Conservation (phyloP, 441 rosid genomes). For the Populus hybrid region DNA sequence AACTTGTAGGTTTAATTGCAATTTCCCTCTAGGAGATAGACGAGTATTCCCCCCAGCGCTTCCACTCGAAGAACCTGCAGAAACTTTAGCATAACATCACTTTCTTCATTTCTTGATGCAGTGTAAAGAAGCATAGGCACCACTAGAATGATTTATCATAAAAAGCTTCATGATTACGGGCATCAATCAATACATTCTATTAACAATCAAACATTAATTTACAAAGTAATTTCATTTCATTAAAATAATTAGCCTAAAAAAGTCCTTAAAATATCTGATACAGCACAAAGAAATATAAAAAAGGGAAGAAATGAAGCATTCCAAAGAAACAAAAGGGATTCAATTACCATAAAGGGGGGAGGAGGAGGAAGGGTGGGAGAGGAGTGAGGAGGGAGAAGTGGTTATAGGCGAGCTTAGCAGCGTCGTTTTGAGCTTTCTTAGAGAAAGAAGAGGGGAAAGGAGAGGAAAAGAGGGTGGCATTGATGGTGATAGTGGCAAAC, state of each 20-base stretch:
- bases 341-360: neutral
- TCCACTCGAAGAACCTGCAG: too few relatives aligned
- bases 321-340: neutral
- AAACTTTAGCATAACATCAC: neutral
- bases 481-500: constrained; percentile 41
- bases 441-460: constrained; percentile 21
- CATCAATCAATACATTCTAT: neutral
- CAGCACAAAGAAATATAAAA: too few relatives aligned
- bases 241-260: too few relatives aligned
- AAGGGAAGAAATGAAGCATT: too few relatives aligned
- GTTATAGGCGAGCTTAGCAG: neutral
- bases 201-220: neutral
- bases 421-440: constrained; percentile 48
- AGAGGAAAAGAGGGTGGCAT: constrained; percentile 30
- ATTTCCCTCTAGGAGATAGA: too few relatives aligned
- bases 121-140: neutral
- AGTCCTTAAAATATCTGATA: too few relatives aligned
- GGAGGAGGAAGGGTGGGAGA: neutral
- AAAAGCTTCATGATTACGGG: too few relatives aligned
- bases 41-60: too few relatives aligned
- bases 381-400: constrained; percentile 20
- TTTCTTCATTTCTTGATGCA: neutral
- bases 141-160: neutral
- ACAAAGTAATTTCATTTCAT: neutral
- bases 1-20: too few relatives aligned